These are phyloP conservation scores for Scedosporium apiospermum DNA, from an alignment of 2,329 filamentous ascomycete species.

Conservation along the genomic window DNA sequence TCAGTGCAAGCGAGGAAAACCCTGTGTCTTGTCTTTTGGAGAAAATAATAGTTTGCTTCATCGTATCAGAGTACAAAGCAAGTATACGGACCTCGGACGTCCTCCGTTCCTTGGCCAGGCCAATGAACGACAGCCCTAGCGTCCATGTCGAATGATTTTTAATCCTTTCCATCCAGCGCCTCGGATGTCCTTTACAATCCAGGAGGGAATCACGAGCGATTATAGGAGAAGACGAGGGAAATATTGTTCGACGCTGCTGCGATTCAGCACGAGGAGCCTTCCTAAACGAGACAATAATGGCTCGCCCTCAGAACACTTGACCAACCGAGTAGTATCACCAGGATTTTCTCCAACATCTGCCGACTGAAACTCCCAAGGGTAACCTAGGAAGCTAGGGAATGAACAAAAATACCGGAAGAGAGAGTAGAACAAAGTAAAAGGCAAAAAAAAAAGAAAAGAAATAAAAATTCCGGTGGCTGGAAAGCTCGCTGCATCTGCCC, in stretches of 20 bases:
- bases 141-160: background rate
- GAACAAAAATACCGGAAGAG: background rate
- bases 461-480: conserved; percentile 4
- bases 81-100: background rate
- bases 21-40: too few species aligned
- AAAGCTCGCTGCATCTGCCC: background rate
- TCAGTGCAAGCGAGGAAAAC: too few species aligned
- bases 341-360: background rate
- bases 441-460: background rate
- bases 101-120: background rate
- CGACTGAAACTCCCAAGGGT: background rate
- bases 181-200: background rate
- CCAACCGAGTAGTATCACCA: background rate
- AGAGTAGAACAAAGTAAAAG: background rate
- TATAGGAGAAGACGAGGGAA: background rate
- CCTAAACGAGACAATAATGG: background rate
- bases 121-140: background rate
- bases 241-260: background rate
- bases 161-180: background rate
- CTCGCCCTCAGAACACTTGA: background rate
- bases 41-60: too few species aligned
- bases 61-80: too few species aligned
- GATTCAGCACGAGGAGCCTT: background rate
- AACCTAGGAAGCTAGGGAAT: background rate
- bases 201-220: background rate